A percentile compares a stretch with the other conserved stretches of the same genome.
phyloP scores from a whole-genome alignment of 805 yeast species.

The Nakazawaea ernobii region DNA sequence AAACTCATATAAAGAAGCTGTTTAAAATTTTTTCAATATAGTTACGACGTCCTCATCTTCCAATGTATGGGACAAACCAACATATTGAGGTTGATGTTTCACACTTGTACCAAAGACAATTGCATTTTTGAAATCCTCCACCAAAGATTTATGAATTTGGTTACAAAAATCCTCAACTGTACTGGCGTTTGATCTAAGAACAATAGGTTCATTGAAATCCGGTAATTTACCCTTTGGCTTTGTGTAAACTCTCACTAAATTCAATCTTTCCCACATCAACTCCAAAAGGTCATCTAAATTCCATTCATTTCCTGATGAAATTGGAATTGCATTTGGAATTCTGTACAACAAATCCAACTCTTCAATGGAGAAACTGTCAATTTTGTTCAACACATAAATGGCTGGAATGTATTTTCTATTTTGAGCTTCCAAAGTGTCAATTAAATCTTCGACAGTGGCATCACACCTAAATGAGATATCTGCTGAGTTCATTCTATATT shows the following conservation, averaged over 20 bases:
- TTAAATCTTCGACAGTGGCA: conserved; percentile 94
- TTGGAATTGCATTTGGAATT: conserved; percentile 96
- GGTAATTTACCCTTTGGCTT: conserved; percentile 95
- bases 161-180: conserved; percentile 95
- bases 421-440: conserved; percentile 87
- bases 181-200: conserved; percentile 73
- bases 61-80: conserved; percentile 76
- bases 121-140: conserved; percentile 90
- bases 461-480: conserved; percentile 96
- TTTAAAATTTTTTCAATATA: conserved; percentile 60
- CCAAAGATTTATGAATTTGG: conserved; percentile 89
- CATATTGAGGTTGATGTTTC: conserved; percentile 96
- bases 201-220: conserved; percentile 93
- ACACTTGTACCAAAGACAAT: conserved; percentile 91
- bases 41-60: conserved; percentile 98
- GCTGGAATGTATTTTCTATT: conserved; percentile 95
- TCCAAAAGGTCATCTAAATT: conserved; percentile 92
- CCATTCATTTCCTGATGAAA: conserved; percentile 95
- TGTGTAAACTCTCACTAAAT: conserved; percentile 91
- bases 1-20: not conserved
- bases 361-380: conserved; percentile 90
- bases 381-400: conserved; percentile 88
- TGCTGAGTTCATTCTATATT: conserved; percentile 91
- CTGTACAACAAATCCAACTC: conserved; percentile 86
- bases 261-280: conserved; percentile 90